phyloP scores from a whole-genome alignment of 768 basidiomycete genomes.

The Strobilomyces echinocephalus region DNA sequence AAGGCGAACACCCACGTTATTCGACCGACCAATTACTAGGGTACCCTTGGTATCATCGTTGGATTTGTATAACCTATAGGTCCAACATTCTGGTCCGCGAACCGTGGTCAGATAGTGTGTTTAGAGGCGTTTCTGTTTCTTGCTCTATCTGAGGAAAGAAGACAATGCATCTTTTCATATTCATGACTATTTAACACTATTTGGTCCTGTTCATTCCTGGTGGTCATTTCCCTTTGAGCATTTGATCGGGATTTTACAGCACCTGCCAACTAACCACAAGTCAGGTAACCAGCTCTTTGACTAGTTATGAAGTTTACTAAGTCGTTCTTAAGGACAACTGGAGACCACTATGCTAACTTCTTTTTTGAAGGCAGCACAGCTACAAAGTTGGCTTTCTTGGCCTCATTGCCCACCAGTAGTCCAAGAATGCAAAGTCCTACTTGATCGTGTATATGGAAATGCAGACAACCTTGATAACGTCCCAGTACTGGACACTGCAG shows the following conservation, averaged over 20 bases:
- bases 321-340: neutral
- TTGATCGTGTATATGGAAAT: neutral
- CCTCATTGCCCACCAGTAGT: neutral
- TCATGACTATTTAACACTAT: slow-evolving; percentile 30
- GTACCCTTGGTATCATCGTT: no score
- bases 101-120: no score
- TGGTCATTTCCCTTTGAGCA: slow-evolving; percentile 27
- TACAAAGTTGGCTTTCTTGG: neutral
- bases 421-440: neutral
- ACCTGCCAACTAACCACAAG: slow-evolving; percentile 20
- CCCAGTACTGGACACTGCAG: no score
- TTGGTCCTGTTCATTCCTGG: slow-evolving; percentile 36
- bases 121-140: no score
- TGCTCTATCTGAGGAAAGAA: no score
- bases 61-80: no score
- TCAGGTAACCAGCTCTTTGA: neutral
- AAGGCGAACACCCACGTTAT: no score
- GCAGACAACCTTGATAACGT: no score
- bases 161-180: slow-evolving; percentile 20
- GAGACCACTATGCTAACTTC: neutral
- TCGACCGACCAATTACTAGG: no score
- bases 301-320: no score
- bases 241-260: slow-evolving; percentile 21
- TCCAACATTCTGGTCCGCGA: no score
- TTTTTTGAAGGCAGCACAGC: neutral